These are phyloP conservation scores for Claviceps pazoutovae DNA, from an alignment of 2,329 filamentous ascomycete genomes.

Conservation along the genomic window DNA sequence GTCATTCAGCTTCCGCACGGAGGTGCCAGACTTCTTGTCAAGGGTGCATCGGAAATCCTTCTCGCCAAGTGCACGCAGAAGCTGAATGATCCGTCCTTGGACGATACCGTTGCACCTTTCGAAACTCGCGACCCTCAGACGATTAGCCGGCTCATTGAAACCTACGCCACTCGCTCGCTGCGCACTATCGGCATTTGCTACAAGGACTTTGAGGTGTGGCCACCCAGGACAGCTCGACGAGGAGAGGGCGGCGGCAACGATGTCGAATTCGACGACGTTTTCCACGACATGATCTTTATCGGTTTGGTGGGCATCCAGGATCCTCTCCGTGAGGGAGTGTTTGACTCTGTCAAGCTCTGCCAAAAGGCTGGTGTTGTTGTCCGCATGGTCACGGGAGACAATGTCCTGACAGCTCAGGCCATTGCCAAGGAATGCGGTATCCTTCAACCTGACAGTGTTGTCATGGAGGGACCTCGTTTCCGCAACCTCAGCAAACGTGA, in stretches of 20 bases:
- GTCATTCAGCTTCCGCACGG: conserved; percentile 38
- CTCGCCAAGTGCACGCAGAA: conserved; percentile 40
- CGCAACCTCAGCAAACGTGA: conserved; percentile 53
- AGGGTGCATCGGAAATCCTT: conserved; percentile 53
- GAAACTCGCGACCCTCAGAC: conserved; percentile 38
- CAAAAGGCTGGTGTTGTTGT: conserved; percentile 66
- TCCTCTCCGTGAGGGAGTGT: conserved; percentile 61
- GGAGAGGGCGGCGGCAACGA: conserved; percentile 43
- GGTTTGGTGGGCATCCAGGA: conserved; percentile 71
- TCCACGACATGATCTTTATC: conserved; percentile 53
- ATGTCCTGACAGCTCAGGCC: conserved; percentile 63
- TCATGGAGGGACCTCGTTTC: conserved; percentile 70
- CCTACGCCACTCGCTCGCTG: conserved; percentile 66
- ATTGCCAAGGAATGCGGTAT: conserved; percentile 73
- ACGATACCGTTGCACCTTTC: conserved; percentile 28
- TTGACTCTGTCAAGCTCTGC: conserved; percentile 56
- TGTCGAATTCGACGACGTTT: conserved; percentile 52
- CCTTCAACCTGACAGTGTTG: conserved; percentile 48
- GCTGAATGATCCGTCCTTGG: conserved; percentile 33
- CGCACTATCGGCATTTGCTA: conserved; percentile 76
- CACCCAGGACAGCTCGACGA: conserved; percentile 48
- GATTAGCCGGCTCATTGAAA: conserved; percentile 55
- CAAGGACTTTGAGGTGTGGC: conserved; percentile 75
- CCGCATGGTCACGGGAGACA: conserved; percentile 78
- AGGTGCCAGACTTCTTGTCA: conserved; percentile 42